These are phyloP conservation scores for Paraphaeosphaeria sporulosa DNA, from an alignment of 2,329 filamentous ascomycete genomes.

Conservation along the genomic window DNA sequence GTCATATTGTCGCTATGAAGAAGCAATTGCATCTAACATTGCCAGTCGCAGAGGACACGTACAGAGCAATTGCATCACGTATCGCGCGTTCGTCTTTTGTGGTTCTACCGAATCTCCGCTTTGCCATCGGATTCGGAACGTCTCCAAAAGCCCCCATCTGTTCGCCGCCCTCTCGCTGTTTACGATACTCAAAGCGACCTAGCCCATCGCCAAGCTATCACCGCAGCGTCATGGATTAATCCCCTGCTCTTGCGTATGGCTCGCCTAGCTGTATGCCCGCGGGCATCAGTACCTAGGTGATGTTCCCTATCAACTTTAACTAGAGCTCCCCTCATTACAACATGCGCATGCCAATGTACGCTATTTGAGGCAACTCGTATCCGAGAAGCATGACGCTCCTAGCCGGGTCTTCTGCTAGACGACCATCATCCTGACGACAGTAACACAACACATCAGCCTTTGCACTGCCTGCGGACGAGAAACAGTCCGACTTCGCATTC, in stretches of 20 bases:
- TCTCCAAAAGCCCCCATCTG: not conserved
- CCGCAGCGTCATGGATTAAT: conserved; percentile 2
- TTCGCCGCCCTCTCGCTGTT: not conserved
- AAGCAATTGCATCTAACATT: not conserved
- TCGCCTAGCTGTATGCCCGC: not conserved
- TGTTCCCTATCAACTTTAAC: not conserved
- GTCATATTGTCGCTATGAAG: not conserved
- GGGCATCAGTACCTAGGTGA: not conserved
- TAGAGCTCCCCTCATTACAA: not conserved
- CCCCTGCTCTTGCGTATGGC: not conserved
- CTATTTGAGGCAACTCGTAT: not conserved
- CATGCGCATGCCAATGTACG: conserved; percentile 5
- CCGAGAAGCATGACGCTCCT: conserved; percentile 8
- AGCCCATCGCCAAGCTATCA: not conserved
- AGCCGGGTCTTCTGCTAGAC: not conserved
- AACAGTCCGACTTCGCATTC: conserved; percentile 1
- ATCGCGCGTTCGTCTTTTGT: not conserved
- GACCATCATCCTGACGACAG: conserved; percentile 1
- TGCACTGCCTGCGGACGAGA: not conserved
- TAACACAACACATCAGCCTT: not conserved
- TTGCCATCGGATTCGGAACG: conserved; percentile 1
- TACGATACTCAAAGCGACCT: not conserved
- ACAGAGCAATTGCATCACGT: not conserved
- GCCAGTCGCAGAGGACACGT: not conserved
- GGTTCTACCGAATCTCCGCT: not conserved